A percentile compares a stretch with the other conserved stretches of the same genome.
Conservation (phyloP, 1,284 basidiomycete genomes). For the Fomitopsis schrenkii region DNA sequence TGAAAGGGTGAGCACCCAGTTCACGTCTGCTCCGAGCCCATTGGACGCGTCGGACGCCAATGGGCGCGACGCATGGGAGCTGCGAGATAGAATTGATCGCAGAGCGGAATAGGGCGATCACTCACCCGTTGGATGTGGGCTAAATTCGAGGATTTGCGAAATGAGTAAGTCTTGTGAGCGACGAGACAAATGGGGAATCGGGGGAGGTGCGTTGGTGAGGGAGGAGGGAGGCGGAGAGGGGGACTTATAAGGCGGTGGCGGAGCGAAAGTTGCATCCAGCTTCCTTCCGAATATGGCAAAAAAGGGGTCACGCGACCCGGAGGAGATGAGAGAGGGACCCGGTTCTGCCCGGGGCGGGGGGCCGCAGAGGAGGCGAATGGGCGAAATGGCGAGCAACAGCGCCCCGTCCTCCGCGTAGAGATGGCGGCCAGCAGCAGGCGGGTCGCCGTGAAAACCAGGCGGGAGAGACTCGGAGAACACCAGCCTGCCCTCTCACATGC, state of each 20-base stretch:
- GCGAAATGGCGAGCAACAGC: neutral
- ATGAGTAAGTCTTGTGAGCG: neutral
- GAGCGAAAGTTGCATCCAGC: constrained; percentile 18
- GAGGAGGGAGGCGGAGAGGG: constrained; percentile 9
- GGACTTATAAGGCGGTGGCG: constrained; percentile 20
- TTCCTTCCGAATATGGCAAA: constrained; percentile 11
- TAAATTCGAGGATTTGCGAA: neutral
- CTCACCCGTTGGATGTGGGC: neutral
- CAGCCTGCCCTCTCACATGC: neutral
- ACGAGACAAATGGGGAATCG: neutral
- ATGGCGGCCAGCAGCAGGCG: neutral
- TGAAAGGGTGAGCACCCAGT: no score
- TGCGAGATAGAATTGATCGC: neutral
- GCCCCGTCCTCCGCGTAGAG: neutral
- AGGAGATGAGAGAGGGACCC: constrained; percentile 11
- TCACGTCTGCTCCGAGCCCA: neutral
- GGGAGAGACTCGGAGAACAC: neutral
- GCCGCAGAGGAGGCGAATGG: constrained; percentile 9
- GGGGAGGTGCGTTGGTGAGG: constrained; percentile 9
- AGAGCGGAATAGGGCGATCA: neutral
- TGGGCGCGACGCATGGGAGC: neutral
- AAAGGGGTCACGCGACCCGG: constrained; percentile 17
- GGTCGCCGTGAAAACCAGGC: neutral
- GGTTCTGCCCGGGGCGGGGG: constrained; percentile 23
- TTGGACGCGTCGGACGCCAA: neutral